These are phyloP conservation scores for Ogataea paraovalis DNA, from an alignment of 805 yeast genomes.

Conservation along the genomic window DNA sequence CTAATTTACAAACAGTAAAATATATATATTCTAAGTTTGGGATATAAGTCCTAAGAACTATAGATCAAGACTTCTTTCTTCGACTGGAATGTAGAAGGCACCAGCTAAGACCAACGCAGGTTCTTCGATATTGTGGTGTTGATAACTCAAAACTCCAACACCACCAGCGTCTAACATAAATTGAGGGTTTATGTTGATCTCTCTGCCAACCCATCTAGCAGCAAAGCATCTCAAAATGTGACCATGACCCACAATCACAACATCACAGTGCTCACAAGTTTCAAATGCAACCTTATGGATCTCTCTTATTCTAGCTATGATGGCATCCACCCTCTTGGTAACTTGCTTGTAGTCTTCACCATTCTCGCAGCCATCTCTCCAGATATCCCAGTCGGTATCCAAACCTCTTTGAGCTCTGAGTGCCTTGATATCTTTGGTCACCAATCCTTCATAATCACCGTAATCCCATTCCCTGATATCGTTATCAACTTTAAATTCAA, in stretches of 20 bases:
- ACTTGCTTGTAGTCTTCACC: constrained; percentile 75
- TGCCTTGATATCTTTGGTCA: constrained; percentile 61
- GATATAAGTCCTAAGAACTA: too few species aligned
- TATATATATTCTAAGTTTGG: too few species aligned
- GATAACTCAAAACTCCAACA: constrained; percentile 86
- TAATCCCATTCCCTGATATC: constrained; percentile 94
- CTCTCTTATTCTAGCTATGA: constrained; percentile 59
- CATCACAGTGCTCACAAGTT: constrained; percentile 56
- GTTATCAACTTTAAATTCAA: constrained; percentile 50
- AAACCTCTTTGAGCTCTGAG: constrained; percentile 59
- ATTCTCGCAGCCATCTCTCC: constrained; percentile 90
- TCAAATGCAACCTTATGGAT: constrained; percentile 55
- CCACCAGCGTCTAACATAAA: constrained; percentile 93
- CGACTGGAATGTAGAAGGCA: constrained; percentile 71
- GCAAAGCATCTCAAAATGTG: constrained; percentile 88
- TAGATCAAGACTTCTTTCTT: constrained; percentile 42
- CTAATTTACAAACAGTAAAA: too few species aligned
- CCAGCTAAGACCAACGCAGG: constrained; percentile 86
- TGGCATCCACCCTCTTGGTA: constrained; percentile 64
- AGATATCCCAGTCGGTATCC: constrained; percentile 62
- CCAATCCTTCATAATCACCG: constrained; percentile 89
- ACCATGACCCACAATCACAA: constrained; percentile 87
- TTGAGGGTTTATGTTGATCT: constrained; percentile 64
- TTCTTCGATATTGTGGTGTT: constrained; percentile 77
- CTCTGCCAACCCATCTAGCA: constrained; percentile 74